Base-by-base conservation (phyloP, 768 basidiomycete genomes). In the Sporobolomyces phaffii region DNA sequence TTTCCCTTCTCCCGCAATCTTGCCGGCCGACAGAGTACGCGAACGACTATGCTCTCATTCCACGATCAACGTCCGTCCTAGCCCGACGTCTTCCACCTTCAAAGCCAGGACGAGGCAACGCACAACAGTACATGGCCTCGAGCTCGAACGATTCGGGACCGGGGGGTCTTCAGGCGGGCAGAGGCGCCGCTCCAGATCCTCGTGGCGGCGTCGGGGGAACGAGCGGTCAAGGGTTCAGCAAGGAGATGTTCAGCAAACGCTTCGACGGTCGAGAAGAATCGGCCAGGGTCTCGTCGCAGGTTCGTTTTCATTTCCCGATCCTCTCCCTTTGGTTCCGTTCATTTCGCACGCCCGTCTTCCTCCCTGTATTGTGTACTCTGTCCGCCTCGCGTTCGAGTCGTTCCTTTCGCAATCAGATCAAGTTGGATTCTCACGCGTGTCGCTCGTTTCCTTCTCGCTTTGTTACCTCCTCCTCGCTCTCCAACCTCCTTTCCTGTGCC, bases 31-130 rank as follows among this genome's bases (percentile, higher is more conserved):
- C 77, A 97, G 92, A 96, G 76, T 89, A 88, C 79, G 88, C 84
- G 76, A 91, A 97, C 80, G 96, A 99, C 78, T 84, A 88, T 10
- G 83, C 86, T 60, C 85, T 96, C 73, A 88, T 99, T 49, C 93
- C 94, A 11, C 86, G 96, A 51, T 96, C 94, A 2, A 91, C 94
- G 20, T 93, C 93, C 29, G 87, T 99, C 44, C 81, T 97, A 73
- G 90, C 91, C 44, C 92, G 93, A 73, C 89, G 96, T 40, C 80
- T 94, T 56, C 93, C 92, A 34, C 83, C 91, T 29, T 79, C 82
- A 29, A 75, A 76, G 65, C 75, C 77, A 22, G 66, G 78, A 10
- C 73, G 73, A 3, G 79, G 79, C 8, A 79, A 77, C 49, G 80
- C 80, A 0, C 76, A 77, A 38, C 73, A 78, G 60, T 80, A 80